Percentiles rank a stretch among this genome's conserved stretches.
These are phyloP conservation scores for Thelonectria olida DNA, from an alignment of 2,329 filamentous ascomycete species.

Conservation along the genomic window DNA sequence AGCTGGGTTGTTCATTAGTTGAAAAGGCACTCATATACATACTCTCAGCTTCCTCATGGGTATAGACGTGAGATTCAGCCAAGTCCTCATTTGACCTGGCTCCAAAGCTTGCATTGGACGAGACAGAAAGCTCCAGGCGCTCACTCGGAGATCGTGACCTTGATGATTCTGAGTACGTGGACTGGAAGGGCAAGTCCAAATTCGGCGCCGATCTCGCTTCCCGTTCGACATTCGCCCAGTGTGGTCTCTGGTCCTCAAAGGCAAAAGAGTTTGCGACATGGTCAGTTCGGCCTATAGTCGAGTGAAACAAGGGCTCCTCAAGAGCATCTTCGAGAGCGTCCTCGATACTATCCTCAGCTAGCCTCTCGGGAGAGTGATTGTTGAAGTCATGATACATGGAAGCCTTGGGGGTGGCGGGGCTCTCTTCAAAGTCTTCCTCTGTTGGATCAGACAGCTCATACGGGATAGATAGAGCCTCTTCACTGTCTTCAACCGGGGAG, in stretches of 20 bases:
- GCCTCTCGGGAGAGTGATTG: constrained; percentile 35
- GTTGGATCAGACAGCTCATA: constrained; percentile 57
- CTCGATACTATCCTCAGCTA: constrained; percentile 35
- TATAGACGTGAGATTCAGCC: constrained; percentile 74
- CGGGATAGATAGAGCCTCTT: constrained; percentile 65
- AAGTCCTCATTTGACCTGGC: constrained; percentile 57
- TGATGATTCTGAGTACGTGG: constrained; percentile 12
- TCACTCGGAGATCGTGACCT: constrained; percentile 14
- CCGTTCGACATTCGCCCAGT: constrained; percentile 32
- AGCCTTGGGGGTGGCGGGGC: constrained; percentile 63
- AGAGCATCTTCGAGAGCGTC: constrained; percentile 19
- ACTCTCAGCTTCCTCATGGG: constrained; percentile 82
- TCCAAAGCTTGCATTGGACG: constrained; percentile 26
- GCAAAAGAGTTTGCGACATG: constrained; percentile 29
- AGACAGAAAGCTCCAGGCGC: constrained; percentile 22
- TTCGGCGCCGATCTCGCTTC: constrained; percentile 31
- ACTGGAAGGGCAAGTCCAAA: constrained; percentile 34
- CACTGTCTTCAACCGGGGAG: constrained; percentile 57
- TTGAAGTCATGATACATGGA: constrained; percentile 54
- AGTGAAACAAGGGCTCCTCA: constrained; percentile 44
- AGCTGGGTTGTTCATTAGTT: constrained; percentile 47
- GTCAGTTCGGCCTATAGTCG: constrained; percentile 29
- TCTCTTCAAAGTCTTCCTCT: constrained; percentile 49
- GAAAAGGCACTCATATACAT: constrained; percentile 86
- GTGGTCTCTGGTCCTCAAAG: constrained; percentile 28